These are phyloP conservation scores for Boletus speciosus DNA, from an alignment of 768 basidiomycete species.

Conservation along the genomic window DNA sequence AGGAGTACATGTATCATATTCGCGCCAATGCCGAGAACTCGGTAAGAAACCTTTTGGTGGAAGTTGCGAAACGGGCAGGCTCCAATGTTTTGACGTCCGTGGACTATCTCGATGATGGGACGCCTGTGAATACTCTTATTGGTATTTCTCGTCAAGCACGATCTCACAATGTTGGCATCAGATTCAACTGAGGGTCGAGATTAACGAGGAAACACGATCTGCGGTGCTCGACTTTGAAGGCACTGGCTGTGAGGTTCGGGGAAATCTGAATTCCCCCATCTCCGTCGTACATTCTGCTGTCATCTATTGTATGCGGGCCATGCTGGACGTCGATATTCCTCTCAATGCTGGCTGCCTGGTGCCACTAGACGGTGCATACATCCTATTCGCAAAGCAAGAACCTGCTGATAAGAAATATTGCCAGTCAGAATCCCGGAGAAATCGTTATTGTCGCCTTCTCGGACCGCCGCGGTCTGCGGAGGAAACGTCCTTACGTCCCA, in stretches of 20 bases:
- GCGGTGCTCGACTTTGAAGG: conserved; percentile 85
- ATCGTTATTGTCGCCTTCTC: conserved; percentile 75
- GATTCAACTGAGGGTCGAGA: conserved; percentile 76
- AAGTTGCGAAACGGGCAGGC: conserved; percentile 68
- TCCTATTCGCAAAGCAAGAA: not conserved
- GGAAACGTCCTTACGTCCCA: conserved; percentile 92
- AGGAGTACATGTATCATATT: conserved; percentile 92
- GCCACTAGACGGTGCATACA: conserved; percentile 65
- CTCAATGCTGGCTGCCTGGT: conserved; percentile 93
- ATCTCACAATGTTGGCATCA: conserved; percentile 26
- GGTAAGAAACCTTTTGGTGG: conserved; percentile 76
- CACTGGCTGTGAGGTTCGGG: conserved; percentile 79
- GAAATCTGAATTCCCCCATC: conserved; percentile 82
- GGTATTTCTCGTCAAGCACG: not conserved
- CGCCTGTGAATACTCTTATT: conserved; percentile 52
- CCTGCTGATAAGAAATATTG: not conserved
- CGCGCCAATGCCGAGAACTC: conserved; percentile 83
- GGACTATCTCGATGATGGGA: conserved; percentile 87
- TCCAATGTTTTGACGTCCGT: conserved; percentile 61
- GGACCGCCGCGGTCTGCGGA: conserved; percentile 87
- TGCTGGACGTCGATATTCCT: conserved; percentile 85
- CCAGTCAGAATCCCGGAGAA: conserved; percentile 77
- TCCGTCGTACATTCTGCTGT: conserved; percentile 85
- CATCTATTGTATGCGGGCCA: conserved; percentile 85
- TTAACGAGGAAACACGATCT: conserved; percentile 67